Percentiles rank a stretch among this genome's conserved stretches.
Evolutionary conservation across 2,329 filamentous ascomycete species (phyloP).

Genomic region (Diplodia seriata): DNA sequence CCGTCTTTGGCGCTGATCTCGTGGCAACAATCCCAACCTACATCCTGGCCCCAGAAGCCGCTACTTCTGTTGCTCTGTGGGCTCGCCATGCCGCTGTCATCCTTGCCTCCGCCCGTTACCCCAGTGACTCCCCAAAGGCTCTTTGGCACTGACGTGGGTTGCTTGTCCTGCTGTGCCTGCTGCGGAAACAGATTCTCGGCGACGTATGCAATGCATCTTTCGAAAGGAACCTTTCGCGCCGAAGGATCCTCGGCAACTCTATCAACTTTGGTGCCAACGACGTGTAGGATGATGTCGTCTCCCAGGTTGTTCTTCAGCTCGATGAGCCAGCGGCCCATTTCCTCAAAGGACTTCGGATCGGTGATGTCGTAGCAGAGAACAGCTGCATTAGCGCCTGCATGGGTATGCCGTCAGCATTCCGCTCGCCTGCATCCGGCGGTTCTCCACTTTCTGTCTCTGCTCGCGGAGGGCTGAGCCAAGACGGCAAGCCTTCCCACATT

Average conservation of each 20-base stretch:
- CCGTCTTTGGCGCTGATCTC: conserved; percentile 94
- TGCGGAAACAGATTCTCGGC: conserved; percentile 71
- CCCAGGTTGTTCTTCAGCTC: conserved; percentile 81
- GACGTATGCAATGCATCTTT: conserved; percentile 94
- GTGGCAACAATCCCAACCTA: conserved; percentile 96
- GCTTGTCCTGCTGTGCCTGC: conserved; percentile 44
- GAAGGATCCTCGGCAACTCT: conserved; percentile 84
- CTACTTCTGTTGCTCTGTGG: conserved; percentile 64
- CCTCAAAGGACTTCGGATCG: conserved; percentile 80
- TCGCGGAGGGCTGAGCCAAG: background rate
- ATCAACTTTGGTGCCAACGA: conserved; percentile 83
- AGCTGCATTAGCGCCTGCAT: conserved; percentile 81
- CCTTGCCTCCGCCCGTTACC: conserved; percentile 41
- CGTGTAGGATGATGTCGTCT: conserved; percentile 83
- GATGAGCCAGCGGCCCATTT: conserved; percentile 90
- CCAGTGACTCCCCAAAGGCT: conserved; percentile 41
- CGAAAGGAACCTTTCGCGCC: conserved; percentile 85
- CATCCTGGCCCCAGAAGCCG: conserved; percentile 89
- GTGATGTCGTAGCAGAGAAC: conserved; percentile 96
- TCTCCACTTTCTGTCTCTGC: conserved; percentile 7
- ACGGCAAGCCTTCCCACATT: conserved; percentile 2
- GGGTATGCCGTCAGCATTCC: conserved; percentile 30
- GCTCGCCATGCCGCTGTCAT: conserved; percentile 52
- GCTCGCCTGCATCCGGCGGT: background rate
- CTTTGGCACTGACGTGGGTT: conserved; percentile 36